Evolutionary conservation across 768 basidiomycete genomes (phyloP).

Genomic region (Rubroboletus pulcherrimus): DNA sequence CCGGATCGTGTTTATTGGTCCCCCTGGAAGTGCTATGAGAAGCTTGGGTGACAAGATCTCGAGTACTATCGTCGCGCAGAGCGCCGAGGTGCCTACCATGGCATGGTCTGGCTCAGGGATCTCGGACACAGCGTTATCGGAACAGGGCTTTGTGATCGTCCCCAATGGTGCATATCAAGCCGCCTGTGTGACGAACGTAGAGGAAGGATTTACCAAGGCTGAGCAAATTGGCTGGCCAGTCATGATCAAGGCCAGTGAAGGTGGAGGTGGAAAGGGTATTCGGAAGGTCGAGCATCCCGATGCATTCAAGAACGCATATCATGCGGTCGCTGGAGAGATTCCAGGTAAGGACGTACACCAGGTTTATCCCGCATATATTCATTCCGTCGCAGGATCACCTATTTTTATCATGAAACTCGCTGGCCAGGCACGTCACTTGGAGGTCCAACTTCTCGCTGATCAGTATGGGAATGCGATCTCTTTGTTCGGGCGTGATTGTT

Average conservation of each 20-base stretch:
- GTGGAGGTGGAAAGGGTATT: slow-evolving; percentile 99
- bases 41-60: slow-evolving; percentile 99
- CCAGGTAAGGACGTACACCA: slow-evolving; percentile 59
- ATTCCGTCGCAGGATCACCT: slow-evolving; percentile 69
- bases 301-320: slow-evolving; percentile 89
- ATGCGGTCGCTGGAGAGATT: slow-evolving; percentile 93
- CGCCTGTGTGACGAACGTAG: slow-evolving; percentile 86
- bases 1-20: slow-evolving; percentile 99
- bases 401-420: slow-evolving; percentile 99
- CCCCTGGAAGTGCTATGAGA: slow-evolving; percentile 97
- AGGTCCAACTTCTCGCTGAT: slow-evolving; percentile 97
- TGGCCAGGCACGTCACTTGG: slow-evolving; percentile 93
- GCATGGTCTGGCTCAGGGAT: slow-evolving; percentile 98
- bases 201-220: slow-evolving; percentile 80
- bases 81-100: slow-evolving; percentile 96
- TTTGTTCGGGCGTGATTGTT: slow-evolving; percentile 98
- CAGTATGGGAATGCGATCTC: slow-evolving; percentile 99
- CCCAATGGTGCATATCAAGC: slow-evolving; percentile 82
- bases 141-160: slow-evolving; percentile 91
- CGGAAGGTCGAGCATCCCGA: slow-evolving; percentile 86
- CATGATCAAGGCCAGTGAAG: slow-evolving; percentile 99
- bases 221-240: slow-evolving; percentile 93
- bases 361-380: slow-evolving; percentile 3
- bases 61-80: slow-evolving; percentile 97
- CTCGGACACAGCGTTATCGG: slow-evolving; percentile 76